phyloP scores from a whole-genome alignment of 805 yeast species.

The Ogataea nonfermentans region DNA sequence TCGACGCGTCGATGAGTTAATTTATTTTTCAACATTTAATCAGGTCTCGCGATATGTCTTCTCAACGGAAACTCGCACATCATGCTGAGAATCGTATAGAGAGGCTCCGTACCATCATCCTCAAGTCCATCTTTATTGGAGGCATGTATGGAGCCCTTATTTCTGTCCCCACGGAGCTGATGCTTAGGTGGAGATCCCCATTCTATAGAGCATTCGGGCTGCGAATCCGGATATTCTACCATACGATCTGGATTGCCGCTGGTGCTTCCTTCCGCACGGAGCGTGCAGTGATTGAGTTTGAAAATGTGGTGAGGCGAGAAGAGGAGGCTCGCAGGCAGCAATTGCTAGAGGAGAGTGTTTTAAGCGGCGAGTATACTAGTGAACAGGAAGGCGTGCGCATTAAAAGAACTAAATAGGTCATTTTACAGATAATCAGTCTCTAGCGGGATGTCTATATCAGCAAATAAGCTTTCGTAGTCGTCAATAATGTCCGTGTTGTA shows the following conservation, averaged over 20 bases:
- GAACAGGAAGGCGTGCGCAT: conserved; percentile 24
- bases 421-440: conserved; percentile 5
- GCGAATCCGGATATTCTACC: conserved; percentile 37
- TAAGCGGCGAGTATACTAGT: conserved; percentile 32
- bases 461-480: conserved; percentile 9
- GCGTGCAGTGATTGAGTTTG: conserved; percentile 35
- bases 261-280: conserved; percentile 38
- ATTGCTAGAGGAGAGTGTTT: conserved; percentile 34
- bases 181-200: conserved; percentile 38
- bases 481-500: conserved; percentile 14
- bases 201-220: conserved; percentile 37
- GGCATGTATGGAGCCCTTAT: conserved; percentile 38
- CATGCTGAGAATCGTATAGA: conserved; percentile 26
- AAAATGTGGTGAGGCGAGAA: conserved; percentile 30
- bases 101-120: conserved; percentile 29
- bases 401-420: neutral
- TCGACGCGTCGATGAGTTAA: conserved; percentile 25
- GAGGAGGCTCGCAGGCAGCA: conserved; percentile 33
- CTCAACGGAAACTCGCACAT: conserved; percentile 21
- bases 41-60: conserved; percentile 1
- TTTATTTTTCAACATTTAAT: neutral
- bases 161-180: conserved; percentile 37
- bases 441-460: conserved; percentile 4
- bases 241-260: conserved; percentile 37
- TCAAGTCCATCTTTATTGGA: conserved; percentile 34